Conservation (phyloP, 352 stramenopile species). For the Peronospora farinosa region DNA sequence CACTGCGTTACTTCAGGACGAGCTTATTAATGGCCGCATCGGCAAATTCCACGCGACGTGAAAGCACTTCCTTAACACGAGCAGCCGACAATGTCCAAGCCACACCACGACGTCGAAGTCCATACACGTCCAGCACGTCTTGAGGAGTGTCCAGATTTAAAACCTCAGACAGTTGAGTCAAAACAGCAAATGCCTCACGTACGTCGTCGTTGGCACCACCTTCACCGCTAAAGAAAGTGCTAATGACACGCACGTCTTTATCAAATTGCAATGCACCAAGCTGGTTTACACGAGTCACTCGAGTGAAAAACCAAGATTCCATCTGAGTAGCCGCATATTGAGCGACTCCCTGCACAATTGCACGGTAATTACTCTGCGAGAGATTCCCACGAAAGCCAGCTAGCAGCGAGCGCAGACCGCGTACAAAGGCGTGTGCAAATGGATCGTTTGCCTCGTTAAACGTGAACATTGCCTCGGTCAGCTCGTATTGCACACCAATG, state of each 20-base stretch:
- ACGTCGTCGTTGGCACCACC: constrained; percentile 41
- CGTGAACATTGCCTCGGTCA: constrained; percentile 82
- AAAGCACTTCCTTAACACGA: constrained; percentile 69
- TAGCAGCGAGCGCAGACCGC: constrained; percentile 49
- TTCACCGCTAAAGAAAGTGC: constrained; percentile 49
- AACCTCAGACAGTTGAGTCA: constrained; percentile 65
- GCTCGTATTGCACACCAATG: constrained; percentile 60
- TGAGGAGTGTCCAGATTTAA: constrained; percentile 65
- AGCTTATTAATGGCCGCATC: constrained; percentile 63
- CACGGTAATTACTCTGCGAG: constrained; percentile 52
- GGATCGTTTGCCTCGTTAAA: constrained; percentile 85
- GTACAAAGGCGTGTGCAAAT: constrained; percentile 73
- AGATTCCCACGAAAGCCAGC: constrained; percentile 43
- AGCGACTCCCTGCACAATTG: constrained; percentile 47
- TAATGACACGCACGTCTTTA: constrained; percentile 77
- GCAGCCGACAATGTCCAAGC: constrained; percentile 61
- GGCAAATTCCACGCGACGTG: constrained; percentile 71
- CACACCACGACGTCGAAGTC: constrained; percentile 52
- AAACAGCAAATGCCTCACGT: constrained; percentile 45
- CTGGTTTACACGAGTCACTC: constrained; percentile 61
- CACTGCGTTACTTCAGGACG: constrained; percentile 26
- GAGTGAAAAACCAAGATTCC: constrained; percentile 58
- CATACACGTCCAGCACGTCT: constrained; percentile 74
- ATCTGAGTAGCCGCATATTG: constrained; percentile 39
- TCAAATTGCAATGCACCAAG: constrained; percentile 82